Percentiles rank a stretch among this genome's conserved stretches.
Conservation (phyloP, 352 stramenopile genomes). For the Globisporangium iwayamae region DNA sequence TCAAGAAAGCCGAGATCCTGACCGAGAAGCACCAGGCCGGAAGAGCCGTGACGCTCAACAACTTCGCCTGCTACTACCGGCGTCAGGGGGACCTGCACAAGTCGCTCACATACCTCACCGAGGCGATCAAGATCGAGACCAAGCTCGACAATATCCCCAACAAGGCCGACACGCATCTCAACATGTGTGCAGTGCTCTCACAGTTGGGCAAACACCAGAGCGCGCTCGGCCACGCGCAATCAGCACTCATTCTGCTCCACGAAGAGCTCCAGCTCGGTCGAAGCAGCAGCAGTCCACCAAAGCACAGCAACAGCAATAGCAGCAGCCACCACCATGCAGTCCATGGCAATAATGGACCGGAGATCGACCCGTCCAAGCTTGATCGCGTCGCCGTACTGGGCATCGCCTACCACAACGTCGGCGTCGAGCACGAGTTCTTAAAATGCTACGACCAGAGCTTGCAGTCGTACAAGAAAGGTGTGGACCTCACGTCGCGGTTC, state of each 20-base stretch:
- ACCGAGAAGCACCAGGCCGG: constrained; percentile 83
- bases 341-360: neutral
- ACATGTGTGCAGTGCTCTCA: constrained; percentile 93
- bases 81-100: constrained; percentile 89
- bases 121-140: constrained; percentile 91
- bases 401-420: constrained; percentile 95
- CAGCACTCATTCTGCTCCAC: constrained; percentile 90
- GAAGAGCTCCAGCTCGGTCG: constrained; percentile 83
- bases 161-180: constrained; percentile 92
- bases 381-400: constrained; percentile 91
- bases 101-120: constrained; percentile 89
- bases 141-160: constrained; percentile 85
- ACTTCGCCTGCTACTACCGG: constrained; percentile 93
- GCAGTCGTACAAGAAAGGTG: constrained; percentile 91
- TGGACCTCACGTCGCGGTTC: constrained; percentile 81
- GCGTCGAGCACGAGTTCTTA: constrained; percentile 94
- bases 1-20: constrained; percentile 94
- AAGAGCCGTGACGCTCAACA: constrained; percentile 92
- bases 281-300: constrained; percentile 13
- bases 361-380: constrained; percentile 47
- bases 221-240: constrained; percentile 90
- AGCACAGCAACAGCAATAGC: constrained; percentile 17
- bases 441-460: constrained; percentile 90
- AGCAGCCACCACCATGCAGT: neutral
- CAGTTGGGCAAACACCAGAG: constrained; percentile 89